Evolutionary conservation across 1,284 basidiomycete genomes (phyloP), one percentile per base, ranked within the genome.

Genomic region (Porogramme epimiltina): DNA sequence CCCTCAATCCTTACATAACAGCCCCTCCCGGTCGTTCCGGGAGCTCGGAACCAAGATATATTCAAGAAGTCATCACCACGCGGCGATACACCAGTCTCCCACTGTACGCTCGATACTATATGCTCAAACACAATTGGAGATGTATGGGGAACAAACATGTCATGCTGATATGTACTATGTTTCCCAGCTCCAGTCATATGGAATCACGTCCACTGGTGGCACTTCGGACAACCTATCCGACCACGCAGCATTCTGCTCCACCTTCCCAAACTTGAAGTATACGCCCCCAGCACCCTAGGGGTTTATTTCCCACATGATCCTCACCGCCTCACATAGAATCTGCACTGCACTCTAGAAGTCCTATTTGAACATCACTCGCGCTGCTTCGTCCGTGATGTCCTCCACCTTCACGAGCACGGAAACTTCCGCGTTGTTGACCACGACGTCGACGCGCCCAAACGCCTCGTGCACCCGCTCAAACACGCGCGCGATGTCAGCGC

Each of bases 381-480:
- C 61, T 28, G 31, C 50, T 6, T 60, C 62, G 28, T 61, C 60
- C 16, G 63, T 56, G 18, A 57, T 60, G 42, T 48, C 54, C 50
- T 65, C 64, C 34, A 54, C 58, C 56, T 75, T 72, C 31, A 65
- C 66, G 5, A 68, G 18, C 16, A 68, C 45, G 38, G 10, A 45
- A 48, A 24, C 40, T 49, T 62, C 72, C 1, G 76, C 76, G 41
- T 78, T 78, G 61, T 74, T 78, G 54, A 74, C 66, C 4, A 78
- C 70, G 18, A 77, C 68, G 42, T 77, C 74, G 15, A 76, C 49
- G 13, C 72, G 64, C 9, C 73, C 76, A 52, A 76, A 77, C 24
- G 58, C 51, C 3, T 59, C 51, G 42, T 66, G 62, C 9, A 70
- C 66, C 19, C 56, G 56, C 15, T 59, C 56, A 40, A 78, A 77